Evolutionary conservation across 2,329 filamentous ascomycete genomes (phyloP).

Genomic region (Trichoderma sp.): DNA sequence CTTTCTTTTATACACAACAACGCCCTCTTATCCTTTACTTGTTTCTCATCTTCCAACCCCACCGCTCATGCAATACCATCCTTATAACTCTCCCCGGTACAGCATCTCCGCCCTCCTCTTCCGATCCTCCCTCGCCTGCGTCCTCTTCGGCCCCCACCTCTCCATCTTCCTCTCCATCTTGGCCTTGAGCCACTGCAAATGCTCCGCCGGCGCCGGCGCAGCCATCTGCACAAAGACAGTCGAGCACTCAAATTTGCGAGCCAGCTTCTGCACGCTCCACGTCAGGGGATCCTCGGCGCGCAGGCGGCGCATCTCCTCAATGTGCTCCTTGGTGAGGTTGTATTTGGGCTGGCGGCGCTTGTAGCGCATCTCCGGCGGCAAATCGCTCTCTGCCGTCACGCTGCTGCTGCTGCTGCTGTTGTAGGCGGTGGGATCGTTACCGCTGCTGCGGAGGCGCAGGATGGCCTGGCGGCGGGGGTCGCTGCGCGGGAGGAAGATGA

Average conservation of each 20-base stretch:
- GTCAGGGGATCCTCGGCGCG: conserved; percentile 55
- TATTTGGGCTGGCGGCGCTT: conserved; percentile 47
- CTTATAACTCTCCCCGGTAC: conserved; percentile 55
- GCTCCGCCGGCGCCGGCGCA: conserved; percentile 53
- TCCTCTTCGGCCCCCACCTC: conserved; percentile 62
- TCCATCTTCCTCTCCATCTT: conserved; percentile 54
- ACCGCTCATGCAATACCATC: not conserved
- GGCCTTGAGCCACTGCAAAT: conserved; percentile 51
- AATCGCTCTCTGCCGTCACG: conserved; percentile 32
- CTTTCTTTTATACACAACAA: not conserved
- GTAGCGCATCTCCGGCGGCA: conserved; percentile 45
- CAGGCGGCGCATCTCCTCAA: conserved; percentile 63
- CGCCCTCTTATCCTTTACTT: not conserved
- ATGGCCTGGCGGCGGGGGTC: conserved; percentile 58
- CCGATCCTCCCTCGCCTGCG: conserved; percentile 59
- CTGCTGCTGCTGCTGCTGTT: conserved; percentile 21
- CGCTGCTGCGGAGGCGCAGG: conserved; percentile 48
- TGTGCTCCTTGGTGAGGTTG: conserved; percentile 59
- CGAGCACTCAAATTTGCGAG: conserved; percentile 60
- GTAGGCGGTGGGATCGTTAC: conserved; percentile 35
- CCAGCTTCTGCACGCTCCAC: conserved; percentile 60
- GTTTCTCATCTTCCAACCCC: not conserved
- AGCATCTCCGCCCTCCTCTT: conserved; percentile 58
- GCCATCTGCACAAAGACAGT: conserved; percentile 62
- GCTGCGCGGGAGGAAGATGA: conserved; percentile 64